Conservation (phyloP, 495 filamentous ascomycete species). For the Lophium mytilinum region DNA sequence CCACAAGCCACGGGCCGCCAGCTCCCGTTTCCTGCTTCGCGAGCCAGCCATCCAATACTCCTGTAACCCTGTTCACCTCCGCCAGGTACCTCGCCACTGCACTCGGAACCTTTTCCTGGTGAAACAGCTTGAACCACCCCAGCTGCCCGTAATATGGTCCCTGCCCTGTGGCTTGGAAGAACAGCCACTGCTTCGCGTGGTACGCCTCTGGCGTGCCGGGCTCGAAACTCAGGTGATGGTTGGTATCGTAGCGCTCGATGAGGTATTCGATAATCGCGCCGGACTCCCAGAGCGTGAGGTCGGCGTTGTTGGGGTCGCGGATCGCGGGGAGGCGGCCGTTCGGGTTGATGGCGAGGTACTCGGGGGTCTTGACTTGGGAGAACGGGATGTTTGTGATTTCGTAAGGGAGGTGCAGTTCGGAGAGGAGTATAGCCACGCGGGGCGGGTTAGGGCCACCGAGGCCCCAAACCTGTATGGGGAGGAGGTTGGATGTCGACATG, state of each 20-base stretch:
- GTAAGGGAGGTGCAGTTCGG: conserved; percentile 15
- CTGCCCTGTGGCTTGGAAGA: conserved; percentile 19
- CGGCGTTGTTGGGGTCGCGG: conserved; percentile 20
- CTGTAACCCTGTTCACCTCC: conserved; percentile 10
- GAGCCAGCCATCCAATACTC: conserved; percentile 12
- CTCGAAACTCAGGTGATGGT: conserved; percentile 12
- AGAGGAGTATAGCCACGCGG: conserved; percentile 16
- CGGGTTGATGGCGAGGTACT: conserved; percentile 20
- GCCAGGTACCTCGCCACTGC: conserved; percentile 13
- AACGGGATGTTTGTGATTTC: conserved; percentile 7
- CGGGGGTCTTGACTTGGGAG: conserved; percentile 12
- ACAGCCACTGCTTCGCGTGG: conserved; percentile 17
- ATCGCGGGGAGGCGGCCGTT: conserved; percentile 21
- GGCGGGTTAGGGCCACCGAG: conserved; percentile 18
- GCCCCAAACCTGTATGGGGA: background rate
- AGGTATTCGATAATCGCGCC: conserved; percentile 27
- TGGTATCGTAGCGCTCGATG: conserved; percentile 19
- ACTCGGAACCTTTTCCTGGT: conserved; percentile 14
- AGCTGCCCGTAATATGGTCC: conserved; percentile 23
- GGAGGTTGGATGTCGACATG: conserved; percentile 9
- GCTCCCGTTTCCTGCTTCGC: conserved; percentile 1
- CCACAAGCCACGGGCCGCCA: conserved; percentile 8
- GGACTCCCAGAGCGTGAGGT: conserved; percentile 22
- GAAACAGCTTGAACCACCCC: conserved; percentile 14
- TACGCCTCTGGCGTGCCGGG: conserved; percentile 1